Evolutionary conservation across 148 eudicot genomes (phyloP).

Genomic region (Fagopyrum homotropicum): DNA sequence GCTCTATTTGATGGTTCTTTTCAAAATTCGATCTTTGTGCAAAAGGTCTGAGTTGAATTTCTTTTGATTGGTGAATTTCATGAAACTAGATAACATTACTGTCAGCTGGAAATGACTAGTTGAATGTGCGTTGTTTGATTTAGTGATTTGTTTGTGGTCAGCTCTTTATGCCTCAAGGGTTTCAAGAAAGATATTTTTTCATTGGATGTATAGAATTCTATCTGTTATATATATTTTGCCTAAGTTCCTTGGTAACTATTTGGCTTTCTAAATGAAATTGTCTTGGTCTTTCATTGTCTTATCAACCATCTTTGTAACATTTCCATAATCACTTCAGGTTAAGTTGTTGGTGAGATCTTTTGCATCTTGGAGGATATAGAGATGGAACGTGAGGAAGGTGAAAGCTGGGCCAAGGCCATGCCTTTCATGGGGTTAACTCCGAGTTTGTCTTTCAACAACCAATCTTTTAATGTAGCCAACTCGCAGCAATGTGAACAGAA

Average conservation of each 20-base stretch:
- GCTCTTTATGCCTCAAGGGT: neutral
- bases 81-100: neutral
- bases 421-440: conserved; percentile 24
- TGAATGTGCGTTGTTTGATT: neutral
- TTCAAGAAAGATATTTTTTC: too few species aligned
- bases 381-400: conserved; percentile 54
- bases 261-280: neutral
- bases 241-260: neutral
- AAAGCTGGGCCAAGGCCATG: conserved; percentile 38
- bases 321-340: conserved; percentile 14
- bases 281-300: neutral
- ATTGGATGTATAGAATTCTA: neutral
- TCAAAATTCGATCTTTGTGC: neutral
- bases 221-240: neutral
- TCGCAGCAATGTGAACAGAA: conserved; percentile 39
- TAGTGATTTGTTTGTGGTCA: neutral
- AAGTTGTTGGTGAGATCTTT: conserved; percentile 3
- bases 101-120: neutral
- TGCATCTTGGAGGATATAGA: conserved; percentile 15
- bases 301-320: neutral
- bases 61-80: neutral
- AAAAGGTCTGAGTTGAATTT: neutral
- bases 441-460: conserved; percentile 30
- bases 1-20: neutral
- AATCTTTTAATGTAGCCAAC: conserved; percentile 27